phyloP scores from a whole-genome alignment of 352 stramenopile genomes.

The Stephanocyclus meneghinianus region DNA sequence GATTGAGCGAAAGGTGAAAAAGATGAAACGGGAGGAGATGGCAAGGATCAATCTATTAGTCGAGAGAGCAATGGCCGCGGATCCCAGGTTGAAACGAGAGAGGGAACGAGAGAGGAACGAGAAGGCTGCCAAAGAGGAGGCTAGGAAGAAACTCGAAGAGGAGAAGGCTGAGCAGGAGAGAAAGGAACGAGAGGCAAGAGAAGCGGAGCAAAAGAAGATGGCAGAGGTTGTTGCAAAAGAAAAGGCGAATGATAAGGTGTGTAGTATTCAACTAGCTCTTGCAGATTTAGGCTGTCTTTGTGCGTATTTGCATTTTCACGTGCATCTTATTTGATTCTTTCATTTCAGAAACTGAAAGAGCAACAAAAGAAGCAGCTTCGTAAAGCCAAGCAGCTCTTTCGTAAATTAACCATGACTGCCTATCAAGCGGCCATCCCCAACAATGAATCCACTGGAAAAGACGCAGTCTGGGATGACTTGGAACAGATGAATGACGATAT shows the following conservation, averaged over 20 bases:
- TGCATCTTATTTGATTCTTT: not conserved
- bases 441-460: conserved; percentile 28
- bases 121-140: conserved; percentile 55
- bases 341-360: conserved; percentile 55
- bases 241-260: conserved; percentile 52
- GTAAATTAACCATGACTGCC: conserved; percentile 62
- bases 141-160: conserved; percentile 63
- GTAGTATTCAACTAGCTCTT: not conserved
- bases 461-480: conserved; percentile 54
- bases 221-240: conserved; percentile 20
- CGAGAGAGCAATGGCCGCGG: conserved; percentile 80
- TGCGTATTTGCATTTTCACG: not conserved
- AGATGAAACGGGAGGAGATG: conserved; percentile 87
- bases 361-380: conserved; percentile 82
- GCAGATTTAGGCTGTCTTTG: not conserved
- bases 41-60: conserved; percentile 85
- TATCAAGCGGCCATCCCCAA: conserved; percentile 50
- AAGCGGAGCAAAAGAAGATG: not conserved
- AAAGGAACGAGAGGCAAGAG: conserved; percentile 9
- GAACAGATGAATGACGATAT: conserved; percentile 77
- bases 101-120: conserved; percentile 62
- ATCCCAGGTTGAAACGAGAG: conserved; percentile 61
- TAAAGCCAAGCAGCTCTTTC: conserved; percentile 75
- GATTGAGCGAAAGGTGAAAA: conserved; percentile 83
- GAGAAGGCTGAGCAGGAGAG: conserved; percentile 54